A percentile compares a stretch with the other conserved stretches of the same genome.
These are phyloP conservation scores for Lactarius pseudohatsudake DNA, from an alignment of 768 basidiomycete genomes.

Conservation along the genomic window DNA sequence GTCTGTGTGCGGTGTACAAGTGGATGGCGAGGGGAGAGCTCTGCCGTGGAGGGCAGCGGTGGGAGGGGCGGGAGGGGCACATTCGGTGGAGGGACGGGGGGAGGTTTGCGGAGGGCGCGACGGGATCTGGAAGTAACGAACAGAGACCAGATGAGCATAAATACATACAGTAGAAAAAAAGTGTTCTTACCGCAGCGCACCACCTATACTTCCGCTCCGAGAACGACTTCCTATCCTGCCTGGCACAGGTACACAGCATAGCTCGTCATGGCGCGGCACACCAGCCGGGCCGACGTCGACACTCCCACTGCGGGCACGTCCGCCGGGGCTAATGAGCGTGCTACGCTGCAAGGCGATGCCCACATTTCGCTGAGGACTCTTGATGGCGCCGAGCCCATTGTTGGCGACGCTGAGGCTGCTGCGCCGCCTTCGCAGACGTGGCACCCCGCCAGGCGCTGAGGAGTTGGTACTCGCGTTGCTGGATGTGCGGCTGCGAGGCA, in stretches of 20 bases:
- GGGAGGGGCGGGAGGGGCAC: slow-evolving; percentile 24
- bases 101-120: slow-evolving; percentile 26
- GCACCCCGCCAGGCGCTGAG: slow-evolving; percentile 28
- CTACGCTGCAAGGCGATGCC: slow-evolving; percentile 52
- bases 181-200: slow-evolving; percentile 22
- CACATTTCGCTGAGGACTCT: slow-evolving; percentile 54
- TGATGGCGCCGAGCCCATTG: slow-evolving; percentile 57
- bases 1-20: slow-evolving; percentile 20
- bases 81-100: slow-evolving; percentile 27
- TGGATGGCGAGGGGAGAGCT: slow-evolving; percentile 17
- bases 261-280: neutral
- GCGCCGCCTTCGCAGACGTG: slow-evolving; percentile 57
- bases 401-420: slow-evolving; percentile 58
- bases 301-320: slow-evolving; percentile 26
- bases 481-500: slow-evolving; percentile 35
- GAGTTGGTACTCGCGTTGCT: slow-evolving; percentile 29
- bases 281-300: slow-evolving; percentile 6
- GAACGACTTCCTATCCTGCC: slow-evolving; percentile 6
- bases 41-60: neutral
- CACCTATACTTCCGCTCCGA: slow-evolving; percentile 24
- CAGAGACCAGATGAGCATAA: neutral
- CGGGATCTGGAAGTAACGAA: slow-evolving; percentile 15
- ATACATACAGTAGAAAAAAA: neutral
- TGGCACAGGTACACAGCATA: neutral
- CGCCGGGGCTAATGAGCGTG: slow-evolving; percentile 38